These are phyloP conservation scores for Talaromyces sp. DNA, from an alignment of 2,329 filamentous ascomycete species.

Conservation along the genomic window DNA sequence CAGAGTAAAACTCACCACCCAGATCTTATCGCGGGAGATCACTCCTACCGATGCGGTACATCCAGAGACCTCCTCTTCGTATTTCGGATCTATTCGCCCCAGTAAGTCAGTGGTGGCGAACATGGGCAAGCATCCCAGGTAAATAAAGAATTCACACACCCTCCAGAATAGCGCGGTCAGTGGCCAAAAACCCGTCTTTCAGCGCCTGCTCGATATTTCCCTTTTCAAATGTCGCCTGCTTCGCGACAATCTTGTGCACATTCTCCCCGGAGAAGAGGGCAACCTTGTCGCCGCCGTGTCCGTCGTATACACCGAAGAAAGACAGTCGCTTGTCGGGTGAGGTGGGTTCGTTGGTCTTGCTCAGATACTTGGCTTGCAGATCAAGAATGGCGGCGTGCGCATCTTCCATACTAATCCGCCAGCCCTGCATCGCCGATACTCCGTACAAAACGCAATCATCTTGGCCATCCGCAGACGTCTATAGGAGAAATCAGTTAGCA, in stretches of 20 bases:
- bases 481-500: constrained; percentile 12
- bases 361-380: constrained; percentile 60
- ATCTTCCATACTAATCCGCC: constrained; percentile 99
- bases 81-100: constrained; percentile 71
- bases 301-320: constrained; percentile 98
- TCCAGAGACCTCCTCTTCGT: constrained; percentile 95
- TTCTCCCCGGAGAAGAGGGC: constrained; percentile 88
- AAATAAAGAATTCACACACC: constrained; percentile 55
- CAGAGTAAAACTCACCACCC: constrained; percentile 65
- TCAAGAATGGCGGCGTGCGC: constrained; percentile 87
- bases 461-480: constrained; percentile 85
- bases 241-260: constrained; percentile 88
- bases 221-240: constrained; percentile 88
- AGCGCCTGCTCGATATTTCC: constrained; percentile 92
- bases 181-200: constrained; percentile 95
- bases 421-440: constrained; percentile 98
- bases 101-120: constrained; percentile 14
- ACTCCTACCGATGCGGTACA: constrained; percentile 93
- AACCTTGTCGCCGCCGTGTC: constrained; percentile 95
- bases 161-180: constrained; percentile 90
- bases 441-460: constrained; percentile 92
- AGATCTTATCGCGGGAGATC: constrained; percentile 88
- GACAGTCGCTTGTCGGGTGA: constrained; percentile 70
- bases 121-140: background rate
- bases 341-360: constrained; percentile 53